Percentiles rank a stretch among this genome's conserved stretches.
phyloP scores from a whole-genome alignment of 305 asterid genomes.

The Solanum hybrid region DNA sequence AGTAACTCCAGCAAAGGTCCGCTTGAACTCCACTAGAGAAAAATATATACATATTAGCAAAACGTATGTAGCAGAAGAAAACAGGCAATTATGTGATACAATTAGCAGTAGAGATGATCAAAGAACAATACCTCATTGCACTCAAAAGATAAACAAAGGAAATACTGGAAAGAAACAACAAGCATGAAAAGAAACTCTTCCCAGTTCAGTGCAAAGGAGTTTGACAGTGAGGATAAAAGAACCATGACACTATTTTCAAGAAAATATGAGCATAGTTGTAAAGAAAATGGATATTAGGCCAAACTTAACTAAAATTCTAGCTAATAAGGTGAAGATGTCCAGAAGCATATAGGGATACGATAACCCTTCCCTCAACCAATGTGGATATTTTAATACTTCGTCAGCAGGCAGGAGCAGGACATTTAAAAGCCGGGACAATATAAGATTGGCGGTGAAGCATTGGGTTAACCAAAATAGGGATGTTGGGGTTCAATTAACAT shows the following conservation, averaged over 20 bases:
- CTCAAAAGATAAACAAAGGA: neutral
- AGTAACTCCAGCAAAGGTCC: conserved; percentile 82
- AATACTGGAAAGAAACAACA: neutral
- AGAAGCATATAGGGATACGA: neutral
- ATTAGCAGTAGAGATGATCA: neutral
- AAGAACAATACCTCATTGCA: neutral
- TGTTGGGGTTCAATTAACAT: neutral
- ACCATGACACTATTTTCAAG: neutral
- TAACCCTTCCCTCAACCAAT: neutral
- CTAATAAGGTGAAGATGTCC: neutral
- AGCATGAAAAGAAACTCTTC: neutral
- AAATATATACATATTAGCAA: conserved; percentile 12
- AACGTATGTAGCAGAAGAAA: neutral
- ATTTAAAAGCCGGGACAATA: neutral
- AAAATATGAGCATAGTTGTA: neutral
- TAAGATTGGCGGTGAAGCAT: neutral
- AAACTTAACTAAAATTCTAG: neutral
- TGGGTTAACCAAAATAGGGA: neutral
- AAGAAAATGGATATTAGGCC: neutral
- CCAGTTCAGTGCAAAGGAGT: neutral
- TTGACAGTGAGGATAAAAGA: neutral
- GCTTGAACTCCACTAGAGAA: conserved; percentile 53
- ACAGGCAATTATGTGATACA: neutral
- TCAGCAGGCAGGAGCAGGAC: neutral
- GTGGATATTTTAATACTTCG: neutral